Conservation (phyloP, 2,329 filamentous ascomycete species). For the Amylocarpus encephaloides region DNA sequence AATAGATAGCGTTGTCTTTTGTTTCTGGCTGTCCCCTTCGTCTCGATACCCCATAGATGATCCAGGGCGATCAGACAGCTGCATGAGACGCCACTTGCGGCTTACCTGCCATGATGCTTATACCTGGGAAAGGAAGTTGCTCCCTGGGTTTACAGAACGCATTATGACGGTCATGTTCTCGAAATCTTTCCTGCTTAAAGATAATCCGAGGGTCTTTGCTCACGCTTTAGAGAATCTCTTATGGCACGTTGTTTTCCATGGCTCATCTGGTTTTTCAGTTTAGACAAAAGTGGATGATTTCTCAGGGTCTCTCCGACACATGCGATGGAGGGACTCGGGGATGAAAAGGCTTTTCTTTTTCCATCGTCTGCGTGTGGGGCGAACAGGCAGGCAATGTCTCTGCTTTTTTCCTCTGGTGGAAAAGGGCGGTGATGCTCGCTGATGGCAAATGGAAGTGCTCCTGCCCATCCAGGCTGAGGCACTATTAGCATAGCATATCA, state of each 20-base stretch:
- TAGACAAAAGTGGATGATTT: constrained; percentile 30
- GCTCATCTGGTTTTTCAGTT: constrained; percentile 11
- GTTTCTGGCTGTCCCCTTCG: constrained; percentile 28
- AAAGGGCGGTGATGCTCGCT: constrained; percentile 25
- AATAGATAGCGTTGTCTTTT: constrained; percentile 35
- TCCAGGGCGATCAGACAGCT: constrained; percentile 29
- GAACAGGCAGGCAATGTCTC: constrained; percentile 15
- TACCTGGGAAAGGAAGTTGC: constrained; percentile 23
- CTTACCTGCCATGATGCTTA: constrained; percentile 31
- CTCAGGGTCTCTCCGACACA: constrained; percentile 17
- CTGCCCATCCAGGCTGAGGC: constrained; percentile 30
- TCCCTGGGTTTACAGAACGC: constrained; percentile 27
- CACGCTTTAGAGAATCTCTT: constrained; percentile 27
- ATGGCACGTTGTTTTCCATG: constrained; percentile 20
- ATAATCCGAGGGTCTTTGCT: constrained; percentile 22
- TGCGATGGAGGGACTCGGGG: constrained; percentile 14
- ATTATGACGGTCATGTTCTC: constrained; percentile 32
- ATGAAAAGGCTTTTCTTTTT: constrained; percentile 20
- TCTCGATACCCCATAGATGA: constrained; percentile 33
- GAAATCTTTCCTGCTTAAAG: constrained; percentile 22
- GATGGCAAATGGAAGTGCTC: constrained; percentile 35
- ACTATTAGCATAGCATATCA: constrained; percentile 15
- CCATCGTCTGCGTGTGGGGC: constrained; percentile 25
- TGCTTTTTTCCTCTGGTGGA: constrained; percentile 13
- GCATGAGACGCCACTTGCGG: constrained; percentile 29